Base-by-base conservation (phyloP, 192 early-diverging fungal species). In the Paraglomus brasilianum region DNA sequence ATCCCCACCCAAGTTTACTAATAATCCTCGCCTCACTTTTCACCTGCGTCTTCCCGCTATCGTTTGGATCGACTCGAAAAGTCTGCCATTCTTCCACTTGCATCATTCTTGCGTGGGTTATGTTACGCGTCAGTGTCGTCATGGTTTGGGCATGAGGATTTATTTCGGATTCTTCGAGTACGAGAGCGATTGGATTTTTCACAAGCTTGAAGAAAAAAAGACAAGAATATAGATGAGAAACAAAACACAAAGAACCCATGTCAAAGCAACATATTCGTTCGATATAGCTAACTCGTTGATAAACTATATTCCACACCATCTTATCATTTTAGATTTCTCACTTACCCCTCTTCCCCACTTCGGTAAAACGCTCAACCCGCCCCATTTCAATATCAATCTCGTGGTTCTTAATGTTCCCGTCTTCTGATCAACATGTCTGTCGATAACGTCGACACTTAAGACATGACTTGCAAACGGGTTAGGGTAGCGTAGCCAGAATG, bases 401-500 rank as follows among this genome's bases (percentile, higher is more conserved):
- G 93, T 94, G 8, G 93, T 95, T 67, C 85, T 85, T 71, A 99
- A 77, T 55, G 89, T 79, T 22, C 94, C 94, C 0, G 89, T 90
- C 5, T 81, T 79, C 11, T 86, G 80, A 71, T 95, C 92, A 5
- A 97, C 83, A 46, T 80, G 78, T 36, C 95, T 84, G 62, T 93
- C 94, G 14, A 99, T 83, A n/a, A 96, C 94, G 80, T 99, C 97
- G 19, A 89, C 84, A 5, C 93, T 79, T 50, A 97, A 77, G 15
- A 99, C 97, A 79, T 99, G 97, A 8, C 88, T 84, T 4, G 97
- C 92, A 78, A 93, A 96, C 24, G 97, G 97, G 76, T 99, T 99
- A 51, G 97, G 97, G 81, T 99, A 99, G 49, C 96, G 90, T 72
- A 91, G 78, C 86, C 89, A 95, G 65, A 97, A 92, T 19, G 95